Percentiles rank a stretch among this genome's conserved stretches.
phyloP scores from a whole-genome alignment of 768 basidiomycete genomes.

The Tubosaeta sp. region DNA sequence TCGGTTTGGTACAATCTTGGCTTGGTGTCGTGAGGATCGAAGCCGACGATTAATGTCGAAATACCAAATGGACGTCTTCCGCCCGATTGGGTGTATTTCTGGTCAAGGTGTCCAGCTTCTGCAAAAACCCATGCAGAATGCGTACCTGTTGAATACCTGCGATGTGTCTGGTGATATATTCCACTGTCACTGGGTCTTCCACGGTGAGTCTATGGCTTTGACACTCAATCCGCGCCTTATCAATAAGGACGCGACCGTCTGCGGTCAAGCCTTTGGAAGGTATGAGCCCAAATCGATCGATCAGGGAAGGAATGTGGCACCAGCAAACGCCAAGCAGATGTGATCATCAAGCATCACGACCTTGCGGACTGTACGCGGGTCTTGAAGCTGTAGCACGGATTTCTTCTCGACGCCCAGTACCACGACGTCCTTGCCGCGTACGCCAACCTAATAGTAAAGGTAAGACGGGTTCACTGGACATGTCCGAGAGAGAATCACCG shows the following conservation, averaged over 20 bases:
- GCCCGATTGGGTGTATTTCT: conserved; percentile 98
- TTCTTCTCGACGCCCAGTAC: conserved; percentile 99
- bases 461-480: conserved; percentile 1
- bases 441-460: conserved; percentile 67
- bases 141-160: conserved; percentile 97
- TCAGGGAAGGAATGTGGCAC: conserved; percentile 41
- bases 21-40: conserved; percentile 85
- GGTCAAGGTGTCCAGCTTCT: neutral
- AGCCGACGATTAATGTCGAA: conserved; percentile 93
- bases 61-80: conserved; percentile 98
- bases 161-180: conserved; percentile 97
- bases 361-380: conserved; percentile 95
- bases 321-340: conserved; percentile 94
- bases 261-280: conserved; percentile 78
- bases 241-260: conserved; percentile 95
- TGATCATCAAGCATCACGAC: conserved; percentile 99
- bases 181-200: conserved; percentile 96
- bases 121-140: neutral
- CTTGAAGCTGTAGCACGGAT: conserved; percentile 93
- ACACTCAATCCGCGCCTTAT: conserved; percentile 97
- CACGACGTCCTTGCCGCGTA: conserved; percentile 90
- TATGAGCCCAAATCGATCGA: conserved; percentile 9
- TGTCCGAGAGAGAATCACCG: conserved; percentile 49
- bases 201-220: conserved; percentile 96
- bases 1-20: conserved; percentile 96